Percentiles rank a stretch among this genome's conserved stretches.
Evolutionary conservation across 2,329 filamentous ascomycete genomes (phyloP).

Genomic region (Kalaharituber pfeilii): DNA sequence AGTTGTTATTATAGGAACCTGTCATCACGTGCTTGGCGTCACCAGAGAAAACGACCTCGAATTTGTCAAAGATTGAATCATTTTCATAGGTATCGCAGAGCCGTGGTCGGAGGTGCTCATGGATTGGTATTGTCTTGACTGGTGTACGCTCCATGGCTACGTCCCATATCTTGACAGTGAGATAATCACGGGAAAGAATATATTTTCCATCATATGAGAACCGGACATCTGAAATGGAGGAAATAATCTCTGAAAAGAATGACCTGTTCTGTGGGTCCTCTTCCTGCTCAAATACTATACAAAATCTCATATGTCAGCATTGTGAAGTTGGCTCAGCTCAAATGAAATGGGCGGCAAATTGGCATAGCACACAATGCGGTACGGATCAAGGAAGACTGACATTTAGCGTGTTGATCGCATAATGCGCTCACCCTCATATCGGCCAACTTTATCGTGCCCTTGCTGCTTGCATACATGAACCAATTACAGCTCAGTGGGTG

Average conservation of each 20-base stretch:
- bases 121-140: slow-evolving; percentile 95
- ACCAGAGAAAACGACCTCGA: slow-evolving; percentile 96
- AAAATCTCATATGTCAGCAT: slow-evolving; percentile 14
- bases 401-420: slow-evolving; percentile 87
- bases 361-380: background rate
- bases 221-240: slow-evolving; percentile 94
- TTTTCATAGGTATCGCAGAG: slow-evolving; percentile 98
- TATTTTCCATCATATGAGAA: slow-evolving; percentile 95
- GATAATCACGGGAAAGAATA: slow-evolving; percentile 91
- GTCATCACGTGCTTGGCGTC: slow-evolving; percentile 99
- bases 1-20: slow-evolving; percentile 99
- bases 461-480: slow-evolving; percentile 99
- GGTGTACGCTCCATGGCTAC: slow-evolving; percentile 98
- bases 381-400: slow-evolving; percentile 37
- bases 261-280: slow-evolving; percentile 92
- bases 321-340: background rate
- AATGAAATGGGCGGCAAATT: background rate
- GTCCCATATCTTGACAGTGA: slow-evolving; percentile 99
- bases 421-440: slow-evolving; percentile 96
- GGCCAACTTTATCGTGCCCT: slow-evolving; percentile 95
- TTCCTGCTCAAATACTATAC: slow-evolving; percentile 89
- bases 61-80: slow-evolving; percentile 99
- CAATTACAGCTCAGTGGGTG: slow-evolving; percentile 95
- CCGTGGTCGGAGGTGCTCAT: slow-evolving; percentile 84
- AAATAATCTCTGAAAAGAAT: slow-evolving; percentile 99